These are phyloP conservation scores for Aspergillus taichungensis DNA, from an alignment of 495 filamentous ascomycete species.

Conservation along the genomic window DNA sequence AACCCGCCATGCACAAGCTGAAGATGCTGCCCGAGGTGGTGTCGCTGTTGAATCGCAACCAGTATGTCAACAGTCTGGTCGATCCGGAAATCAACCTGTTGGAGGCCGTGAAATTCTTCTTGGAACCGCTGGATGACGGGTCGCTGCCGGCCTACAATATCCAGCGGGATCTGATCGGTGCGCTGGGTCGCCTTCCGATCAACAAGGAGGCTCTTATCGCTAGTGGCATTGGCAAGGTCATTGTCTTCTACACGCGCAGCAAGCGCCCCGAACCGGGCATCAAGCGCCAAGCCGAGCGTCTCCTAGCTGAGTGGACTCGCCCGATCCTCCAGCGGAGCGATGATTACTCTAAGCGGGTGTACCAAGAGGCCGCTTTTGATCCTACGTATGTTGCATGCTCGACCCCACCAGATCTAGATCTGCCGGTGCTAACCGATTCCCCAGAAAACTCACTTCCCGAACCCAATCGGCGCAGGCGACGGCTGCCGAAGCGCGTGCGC, in stretches of 20 bases:
- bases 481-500: conserved; percentile 58
- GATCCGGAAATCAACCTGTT: conserved; percentile 94
- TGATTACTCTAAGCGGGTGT: conserved; percentile 75
- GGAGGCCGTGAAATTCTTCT: conserved; percentile 90
- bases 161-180: conserved; percentile 84
- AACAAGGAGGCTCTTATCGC: conserved; percentile 82
- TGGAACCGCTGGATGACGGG: conserved; percentile 90
- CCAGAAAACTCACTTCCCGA: conserved; percentile 38
- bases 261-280: conserved; percentile 76
- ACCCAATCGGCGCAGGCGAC: conserved; percentile 42
- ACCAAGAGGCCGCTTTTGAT: conserved; percentile 47
- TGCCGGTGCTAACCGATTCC: conserved; percentile 8
- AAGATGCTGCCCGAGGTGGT: conserved; percentile 91
- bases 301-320: conserved; percentile 90
- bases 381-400: conserved; percentile 36
- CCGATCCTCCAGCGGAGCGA: conserved; percentile 91
- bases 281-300: conserved; percentile 84
- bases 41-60: conserved; percentile 74
- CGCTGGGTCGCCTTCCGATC: conserved; percentile 70
- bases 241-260: conserved; percentile 93
- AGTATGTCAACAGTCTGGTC: conserved; percentile 70
- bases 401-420: conserved; percentile 3
- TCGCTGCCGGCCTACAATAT: conserved; percentile 92
- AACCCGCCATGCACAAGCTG: conserved; percentile 85
- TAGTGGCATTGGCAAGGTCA: conserved; percentile 90